Evolutionary conservation across 805 yeast genomes (phyloP), one percentile per base, ranked within the genome.

Genomic region (Yamadazyma endophytica): DNA sequence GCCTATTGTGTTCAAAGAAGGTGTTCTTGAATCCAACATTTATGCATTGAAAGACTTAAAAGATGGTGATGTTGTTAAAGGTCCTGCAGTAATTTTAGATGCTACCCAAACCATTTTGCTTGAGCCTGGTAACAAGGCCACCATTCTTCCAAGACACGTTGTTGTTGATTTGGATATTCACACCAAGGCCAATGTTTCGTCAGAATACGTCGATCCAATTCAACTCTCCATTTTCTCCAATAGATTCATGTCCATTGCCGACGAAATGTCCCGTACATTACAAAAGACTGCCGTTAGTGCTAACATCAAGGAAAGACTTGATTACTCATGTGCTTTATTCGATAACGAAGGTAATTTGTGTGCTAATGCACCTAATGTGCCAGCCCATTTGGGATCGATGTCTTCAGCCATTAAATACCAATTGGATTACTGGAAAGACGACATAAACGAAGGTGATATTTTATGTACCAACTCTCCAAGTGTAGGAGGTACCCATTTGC

Each of bases 361-460:
- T 22, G 92, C 95, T 4, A 85, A 84, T 57, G 95, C 95, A 0
- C 95, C 95, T 0, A 90, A 84, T 52, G 75, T 85, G 24, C 95
- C 95, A 2, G 94, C 83, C 15, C 95, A 85, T 55, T 58, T 85
- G 33, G 94, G 95, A 1, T 81, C 92, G 1, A 85, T 85, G 94
- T 79, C 88, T 2, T 77, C 88, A 0, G 84, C 88, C 38, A 80
- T 85, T 19, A 67, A 73, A 11, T 73, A 70, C 9, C 94, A 85
- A 54, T 76, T 80, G 5, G 60, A 68, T 19, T 33, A 71, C 9
- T 83, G 94, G 94, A 55, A 66, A 26, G 80, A 75, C 6, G 73
- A 74, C 38, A 51, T 85, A 26, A 62, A 68, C 35, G 78, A 76
- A 6, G 95, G 95, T 14, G 94, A 84, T 54, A 86, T 82, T 3